A percentile compares a stretch with the other conserved stretches of the same genome.
phyloP scores from a whole-genome alignment of 73 alveolate species.

The Paramecium caudatum region DNA sequence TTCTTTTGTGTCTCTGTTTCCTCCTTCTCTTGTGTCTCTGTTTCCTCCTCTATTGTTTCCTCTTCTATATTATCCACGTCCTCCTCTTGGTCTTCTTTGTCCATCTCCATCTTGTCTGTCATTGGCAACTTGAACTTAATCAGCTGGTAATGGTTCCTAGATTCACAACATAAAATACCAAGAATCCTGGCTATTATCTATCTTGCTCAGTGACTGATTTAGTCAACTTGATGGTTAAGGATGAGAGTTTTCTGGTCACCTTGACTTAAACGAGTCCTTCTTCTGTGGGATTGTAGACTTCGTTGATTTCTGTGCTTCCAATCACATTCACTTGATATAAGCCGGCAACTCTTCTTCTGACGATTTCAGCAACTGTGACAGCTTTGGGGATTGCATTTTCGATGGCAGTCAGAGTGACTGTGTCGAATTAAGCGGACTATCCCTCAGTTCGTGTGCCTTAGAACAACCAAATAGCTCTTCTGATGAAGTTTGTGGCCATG shows the following conservation, averaged over 20 bases:
- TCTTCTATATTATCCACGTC: background rate
- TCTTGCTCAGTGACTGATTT: slow-evolving; percentile 49
- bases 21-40: slow-evolving; percentile 68
- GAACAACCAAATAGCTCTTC: slow-evolving; percentile 58
- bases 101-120: slow-evolving; percentile 20
- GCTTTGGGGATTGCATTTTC: slow-evolving; percentile 71
- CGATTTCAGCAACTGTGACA: slow-evolving; percentile 53
- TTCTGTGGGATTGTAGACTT: slow-evolving; percentile 52
- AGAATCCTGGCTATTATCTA: slow-evolving; percentile 37
- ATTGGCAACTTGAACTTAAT: slow-evolving; percentile 21
- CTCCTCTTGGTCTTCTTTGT: slow-evolving; percentile 30
- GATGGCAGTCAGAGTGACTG: slow-evolving; percentile 52
- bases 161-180: background rate
- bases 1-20: slow-evolving; percentile 9
- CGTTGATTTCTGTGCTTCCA: slow-evolving; percentile 11
- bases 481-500: background rate
- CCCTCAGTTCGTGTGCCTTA: slow-evolving; percentile 41
- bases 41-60: slow-evolving; percentile 12
- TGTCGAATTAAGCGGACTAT: slow-evolving; percentile 15
- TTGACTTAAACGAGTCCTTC: slow-evolving; percentile 56
- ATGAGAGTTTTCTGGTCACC: slow-evolving; percentile 26
- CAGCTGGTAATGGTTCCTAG: slow-evolving; percentile 64
- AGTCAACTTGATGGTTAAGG: slow-evolving; percentile 39
- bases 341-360: slow-evolving; percentile 62
- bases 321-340: slow-evolving; percentile 14